Evolutionary conservation across 2,329 filamentous ascomycete genomes (phyloP).

Genomic region (Alternaria sp.): DNA sequence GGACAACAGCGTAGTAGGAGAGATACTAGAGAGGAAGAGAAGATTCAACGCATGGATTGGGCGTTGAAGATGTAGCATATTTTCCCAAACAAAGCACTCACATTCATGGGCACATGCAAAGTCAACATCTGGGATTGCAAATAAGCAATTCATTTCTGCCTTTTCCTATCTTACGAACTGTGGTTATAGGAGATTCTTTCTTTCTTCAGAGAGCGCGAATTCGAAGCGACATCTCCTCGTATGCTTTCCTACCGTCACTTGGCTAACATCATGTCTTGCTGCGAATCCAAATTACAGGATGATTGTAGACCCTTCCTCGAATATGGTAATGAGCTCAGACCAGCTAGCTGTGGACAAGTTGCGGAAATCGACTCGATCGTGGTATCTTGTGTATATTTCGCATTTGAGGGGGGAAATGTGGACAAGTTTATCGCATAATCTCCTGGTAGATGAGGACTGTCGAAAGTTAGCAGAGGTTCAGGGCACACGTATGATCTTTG

Average conservation of each 20-base stretch:
- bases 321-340: slow-evolving; percentile 30
- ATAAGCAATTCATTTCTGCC: slow-evolving; percentile 20
- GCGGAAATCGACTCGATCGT: slow-evolving; percentile 24
- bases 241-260: slow-evolving; percentile 1
- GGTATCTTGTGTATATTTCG: slow-evolving; percentile 32
- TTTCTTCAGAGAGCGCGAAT: slow-evolving; percentile 4
- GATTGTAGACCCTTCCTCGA: slow-evolving; percentile 14
- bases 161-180: slow-evolving; percentile 13
- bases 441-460: slow-evolving; percentile 90
- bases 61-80: not conserved
- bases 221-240: slow-evolving; percentile 4
- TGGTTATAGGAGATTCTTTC: slow-evolving; percentile 11
- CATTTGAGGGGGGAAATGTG: slow-evolving; percentile 10
- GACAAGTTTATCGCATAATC: slow-evolving; percentile 73
- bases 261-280: slow-evolving; percentile 10
- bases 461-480: slow-evolving; percentile 20
- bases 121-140: not conserved
- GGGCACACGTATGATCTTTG: no score
- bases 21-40: not conserved
- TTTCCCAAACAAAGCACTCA: not conserved
- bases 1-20: not conserved
- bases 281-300: slow-evolving; percentile 20
- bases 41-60: not conserved
- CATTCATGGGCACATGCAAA: not conserved
- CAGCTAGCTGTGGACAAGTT: slow-evolving; percentile 30